phyloP scores from a whole-genome alignment of 2,329 filamentous ascomycete genomes.

The Aspergillus sp. region DNA sequence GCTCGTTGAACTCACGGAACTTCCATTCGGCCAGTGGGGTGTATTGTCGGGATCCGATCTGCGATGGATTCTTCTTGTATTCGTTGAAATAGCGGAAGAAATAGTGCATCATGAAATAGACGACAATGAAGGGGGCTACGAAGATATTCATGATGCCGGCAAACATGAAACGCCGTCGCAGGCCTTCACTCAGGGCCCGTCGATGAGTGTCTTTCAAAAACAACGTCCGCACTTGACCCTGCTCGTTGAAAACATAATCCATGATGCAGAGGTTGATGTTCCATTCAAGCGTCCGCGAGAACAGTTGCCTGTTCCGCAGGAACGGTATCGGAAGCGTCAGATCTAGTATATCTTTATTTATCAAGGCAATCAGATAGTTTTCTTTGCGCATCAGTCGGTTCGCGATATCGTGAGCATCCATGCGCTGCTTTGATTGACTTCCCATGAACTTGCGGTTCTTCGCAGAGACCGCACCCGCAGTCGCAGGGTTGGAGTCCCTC shows the following conservation, averaged over 20 bases:
- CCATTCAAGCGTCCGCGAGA: constrained; percentile 90
- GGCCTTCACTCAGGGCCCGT: constrained; percentile 72
- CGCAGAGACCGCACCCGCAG: constrained; percentile 64
- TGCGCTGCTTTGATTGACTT: constrained; percentile 86
- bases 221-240: constrained; percentile 81
- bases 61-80: constrained; percentile 89
- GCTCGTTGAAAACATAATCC: constrained; percentile 89
- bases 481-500: constrained; percentile 83
- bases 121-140: constrained; percentile 82
- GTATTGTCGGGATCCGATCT: constrained; percentile 85
- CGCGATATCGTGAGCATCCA: constrained; percentile 96
- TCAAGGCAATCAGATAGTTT: constrained; percentile 93
- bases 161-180: constrained; percentile 77
- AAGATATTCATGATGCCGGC: constrained; percentile 84
- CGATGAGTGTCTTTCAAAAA: constrained; percentile 85
- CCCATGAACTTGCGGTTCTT: constrained; percentile 66
- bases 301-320: constrained; percentile 73
- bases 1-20: constrained; percentile 96
- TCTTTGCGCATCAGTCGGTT: constrained; percentile 95
- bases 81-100: constrained; percentile 97
- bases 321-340: constrained; percentile 85
- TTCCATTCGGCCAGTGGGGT: constrained; percentile 97
- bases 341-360: constrained; percentile 95
- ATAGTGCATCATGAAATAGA: constrained; percentile 83
- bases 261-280: constrained; percentile 87